Base-by-base conservation (phyloP, 23 red algal genomes). In the Gracilaria domingensis region DNA sequence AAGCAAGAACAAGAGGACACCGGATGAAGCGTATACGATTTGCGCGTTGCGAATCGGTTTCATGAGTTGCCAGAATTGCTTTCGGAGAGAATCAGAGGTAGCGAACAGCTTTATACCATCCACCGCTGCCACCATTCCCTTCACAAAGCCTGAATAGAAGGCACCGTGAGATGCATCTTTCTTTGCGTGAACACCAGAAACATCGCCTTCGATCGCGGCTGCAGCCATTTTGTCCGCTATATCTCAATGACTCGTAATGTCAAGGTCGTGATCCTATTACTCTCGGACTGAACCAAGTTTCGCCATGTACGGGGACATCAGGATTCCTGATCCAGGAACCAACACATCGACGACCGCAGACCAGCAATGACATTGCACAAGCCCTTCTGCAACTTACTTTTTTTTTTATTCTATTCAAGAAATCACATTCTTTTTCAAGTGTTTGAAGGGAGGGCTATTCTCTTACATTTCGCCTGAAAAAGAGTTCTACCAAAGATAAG, bases 91-190 rank as follows among this genome's bases (percentile, higher is more conserved):
- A 14, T 80, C 59, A 21, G 82, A 81, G 8, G 40, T 17, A 24
- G 64, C 50, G 39, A 94, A 88, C 20, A 94, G 77, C 36, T 40
- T 26, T 24, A 94, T 86, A 58, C 92, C 92, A 21, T 87, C 56
- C 0, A 94, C 71, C 0, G 83, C 92, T 24, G 83, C 87, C 14
- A 59, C 14, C 70, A 88, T 80, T 40, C 92, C 92, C 51, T 94
- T 94, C 12, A 53, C 37, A 42, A 87, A 86, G 8, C 92, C 92
- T 2, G 92, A 72, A 72, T 94, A 94, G 38, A 94, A 94, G 23
- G 92, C 92, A 39, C 70, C 83, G 45, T 94, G 92, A n/a, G 92
- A 94, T 18, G 92, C 83, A 73, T 94, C 83, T 81, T 94, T 94
- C 71, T 48, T 65, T 20, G 72, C 72, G 11, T 49, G 72, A 77